Conservation (phyloP, 345 rosid species). For the Gossypioides kirkii region DNA sequence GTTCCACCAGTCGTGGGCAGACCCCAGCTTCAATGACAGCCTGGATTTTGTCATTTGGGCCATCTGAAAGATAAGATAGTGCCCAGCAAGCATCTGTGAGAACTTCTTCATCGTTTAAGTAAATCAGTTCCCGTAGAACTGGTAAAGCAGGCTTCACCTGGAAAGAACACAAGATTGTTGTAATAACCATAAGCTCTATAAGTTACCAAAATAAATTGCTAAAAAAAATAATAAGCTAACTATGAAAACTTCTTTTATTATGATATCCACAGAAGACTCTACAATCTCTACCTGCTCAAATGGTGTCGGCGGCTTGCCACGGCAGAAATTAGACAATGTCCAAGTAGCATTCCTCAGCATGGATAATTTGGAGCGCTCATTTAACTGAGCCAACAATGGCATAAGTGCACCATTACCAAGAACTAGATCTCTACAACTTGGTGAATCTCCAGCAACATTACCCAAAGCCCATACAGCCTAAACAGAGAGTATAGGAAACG, state of each 20-base stretch:
- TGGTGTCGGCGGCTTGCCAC: conserved; percentile 72
- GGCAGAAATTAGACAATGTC: conserved; percentile 71
- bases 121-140: conserved; percentile 63
- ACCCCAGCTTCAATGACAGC: conserved; percentile 80
- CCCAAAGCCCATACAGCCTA: conserved; percentile 85
- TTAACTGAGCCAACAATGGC: conserved; percentile 64
- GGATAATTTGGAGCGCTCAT: conserved; percentile 55
- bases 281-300: conserved; percentile 52
- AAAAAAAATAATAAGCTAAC: neutral
- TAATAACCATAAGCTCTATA: neutral
- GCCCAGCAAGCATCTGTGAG: conserved; percentile 94
- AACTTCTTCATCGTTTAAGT: conserved; percentile 77
- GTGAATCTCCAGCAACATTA: conserved; percentile 76
- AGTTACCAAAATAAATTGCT: neutral
- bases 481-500: conserved; percentile 3
- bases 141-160: conserved; percentile 85
- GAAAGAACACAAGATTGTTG: conserved; percentile 15
- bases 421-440: conserved; percentile 67
- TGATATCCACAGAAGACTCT: conserved; percentile 13
- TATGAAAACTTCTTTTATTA: neutral
- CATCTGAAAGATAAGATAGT: conserved; percentile 67
- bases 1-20: conserved; percentile 75
- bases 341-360: conserved; percentile 81
- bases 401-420: conserved; percentile 56
- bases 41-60: conserved; percentile 86